phyloP scores from a whole-genome alignment of 495 filamentous ascomycete genomes.

The Aspergillus affinis region DNA sequence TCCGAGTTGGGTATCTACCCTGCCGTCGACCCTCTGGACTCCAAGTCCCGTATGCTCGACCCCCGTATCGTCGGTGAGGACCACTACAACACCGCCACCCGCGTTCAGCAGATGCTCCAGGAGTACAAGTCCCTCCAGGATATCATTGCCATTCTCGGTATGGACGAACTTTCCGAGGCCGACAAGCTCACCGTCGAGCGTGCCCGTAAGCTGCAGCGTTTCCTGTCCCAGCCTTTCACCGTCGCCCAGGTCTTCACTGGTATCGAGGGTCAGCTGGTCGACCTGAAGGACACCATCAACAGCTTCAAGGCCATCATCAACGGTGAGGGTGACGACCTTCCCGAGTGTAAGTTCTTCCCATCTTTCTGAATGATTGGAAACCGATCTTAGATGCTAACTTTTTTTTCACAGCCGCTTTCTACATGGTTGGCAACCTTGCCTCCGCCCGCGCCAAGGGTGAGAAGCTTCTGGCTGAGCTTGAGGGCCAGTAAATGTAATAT shows the following conservation, averaged over 20 bases:
- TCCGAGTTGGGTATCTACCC: constrained; percentile 99
- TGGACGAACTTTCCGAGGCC: constrained; percentile 98
- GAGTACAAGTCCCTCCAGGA: constrained; percentile 99
- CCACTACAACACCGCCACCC: constrained; percentile 92
- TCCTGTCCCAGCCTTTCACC: constrained; percentile 98
- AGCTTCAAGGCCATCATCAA: constrained; percentile 97
- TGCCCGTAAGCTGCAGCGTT: constrained; percentile 99
- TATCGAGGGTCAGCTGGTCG: constrained; percentile 96
- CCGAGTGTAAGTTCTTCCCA: constrained; percentile 63
- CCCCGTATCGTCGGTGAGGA: constrained; percentile 96
- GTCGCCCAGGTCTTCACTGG: constrained; percentile 98
- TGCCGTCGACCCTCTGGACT: constrained; percentile 98
- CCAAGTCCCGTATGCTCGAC: constrained; percentile 99
- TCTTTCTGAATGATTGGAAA: background rate
- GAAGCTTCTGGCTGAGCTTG: constrained; percentile 97
- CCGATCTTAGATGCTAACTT: constrained; percentile 11
- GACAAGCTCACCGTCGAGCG: constrained; percentile 99
- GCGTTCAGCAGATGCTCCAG: constrained; percentile 98
- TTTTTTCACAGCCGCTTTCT: constrained; percentile 66
- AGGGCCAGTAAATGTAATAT: constrained; percentile 64
- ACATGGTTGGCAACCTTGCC: constrained; percentile 97
- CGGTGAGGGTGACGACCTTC: constrained; percentile 93
- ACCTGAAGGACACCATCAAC: constrained; percentile 95
- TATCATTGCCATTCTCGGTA: constrained; percentile 99
- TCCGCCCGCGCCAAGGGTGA: constrained; percentile 95